Conservation (phyloP, 2,329 filamentous ascomycete species). For the Trichoderma sp. region DNA sequence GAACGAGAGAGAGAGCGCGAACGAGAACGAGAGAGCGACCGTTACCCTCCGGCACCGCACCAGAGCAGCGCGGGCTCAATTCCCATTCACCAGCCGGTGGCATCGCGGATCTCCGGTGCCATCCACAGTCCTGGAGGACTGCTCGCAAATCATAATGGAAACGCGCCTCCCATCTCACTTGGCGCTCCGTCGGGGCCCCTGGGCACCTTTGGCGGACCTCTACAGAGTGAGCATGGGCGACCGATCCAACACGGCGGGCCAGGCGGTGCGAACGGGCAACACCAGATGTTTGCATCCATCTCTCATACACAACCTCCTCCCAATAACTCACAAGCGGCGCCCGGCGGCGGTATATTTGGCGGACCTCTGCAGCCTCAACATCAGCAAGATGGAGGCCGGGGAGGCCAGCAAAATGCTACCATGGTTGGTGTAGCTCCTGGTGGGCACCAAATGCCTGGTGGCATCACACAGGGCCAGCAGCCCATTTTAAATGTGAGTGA, state of each 20-base stretch:
- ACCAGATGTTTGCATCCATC: conserved; percentile 61
- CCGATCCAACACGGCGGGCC: conserved; percentile 54
- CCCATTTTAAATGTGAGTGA: conserved; percentile 54
- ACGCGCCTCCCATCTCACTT: conserved; percentile 54
- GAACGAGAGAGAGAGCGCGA: conserved; percentile 59
- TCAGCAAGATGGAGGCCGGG: conserved; percentile 52
- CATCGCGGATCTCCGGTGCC: conserved; percentile 73
- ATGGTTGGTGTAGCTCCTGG: conserved; percentile 49
- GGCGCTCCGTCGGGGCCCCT: conserved; percentile 54
- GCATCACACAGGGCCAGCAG: conserved; percentile 46
- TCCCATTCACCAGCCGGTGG: conserved; percentile 92
- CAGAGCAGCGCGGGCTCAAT: conserved; percentile 88
- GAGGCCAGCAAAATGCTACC: conserved; percentile 58
- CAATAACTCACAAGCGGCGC: conserved; percentile 56
- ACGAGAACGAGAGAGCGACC: conserved; percentile 67
- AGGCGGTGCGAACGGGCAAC: conserved; percentile 47
- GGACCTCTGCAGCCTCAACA: conserved; percentile 64
- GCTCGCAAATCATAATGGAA: conserved; percentile 70
- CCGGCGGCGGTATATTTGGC: conserved; percentile 67
- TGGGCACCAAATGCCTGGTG: conserved; percentile 41
- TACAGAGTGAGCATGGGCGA: conserved; percentile 55
- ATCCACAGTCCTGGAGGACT: conserved; percentile 93
- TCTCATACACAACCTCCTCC: conserved; percentile 52
- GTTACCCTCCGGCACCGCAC: conserved; percentile 69
- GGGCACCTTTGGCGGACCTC: conserved; percentile 55